phyloP scores from a whole-genome alignment of 148 eudicot species.

The Mesembryanthemum crystallinum region DNA sequence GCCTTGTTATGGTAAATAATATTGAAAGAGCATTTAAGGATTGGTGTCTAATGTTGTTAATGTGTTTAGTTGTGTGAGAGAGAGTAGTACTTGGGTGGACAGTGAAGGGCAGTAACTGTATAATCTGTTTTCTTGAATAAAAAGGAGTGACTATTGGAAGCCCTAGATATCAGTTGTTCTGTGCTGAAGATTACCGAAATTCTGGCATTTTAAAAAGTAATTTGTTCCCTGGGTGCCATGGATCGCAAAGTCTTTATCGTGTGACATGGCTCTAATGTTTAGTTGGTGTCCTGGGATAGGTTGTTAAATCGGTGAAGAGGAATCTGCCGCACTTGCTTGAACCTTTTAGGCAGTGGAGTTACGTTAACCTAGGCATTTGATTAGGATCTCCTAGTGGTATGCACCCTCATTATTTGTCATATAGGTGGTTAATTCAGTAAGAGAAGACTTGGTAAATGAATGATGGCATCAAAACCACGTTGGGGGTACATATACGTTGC shows the following conservation, averaged over 20 bases:
- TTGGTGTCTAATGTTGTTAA: neutral
- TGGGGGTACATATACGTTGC: neutral
- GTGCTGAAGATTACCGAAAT: neutral
- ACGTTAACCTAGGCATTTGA: neutral
- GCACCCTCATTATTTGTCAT: neutral
- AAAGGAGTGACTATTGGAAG: neutral
- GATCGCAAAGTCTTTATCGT: neutral
- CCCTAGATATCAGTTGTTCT: neutral
- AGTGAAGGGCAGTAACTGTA: neutral
- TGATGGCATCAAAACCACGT: neutral
- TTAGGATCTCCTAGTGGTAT: neutral
- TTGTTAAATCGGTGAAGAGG: neutral
- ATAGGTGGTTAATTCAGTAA: neutral
- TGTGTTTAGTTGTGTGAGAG: conserved; percentile 6
- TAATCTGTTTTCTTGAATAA: no score
- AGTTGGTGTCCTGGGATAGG: neutral
- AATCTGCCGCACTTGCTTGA: neutral
- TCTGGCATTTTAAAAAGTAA: neutral
- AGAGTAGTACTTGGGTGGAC: neutral
- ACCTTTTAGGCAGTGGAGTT: neutral
- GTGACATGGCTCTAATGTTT: neutral
- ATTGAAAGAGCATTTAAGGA: neutral
- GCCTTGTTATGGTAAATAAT: neutral
- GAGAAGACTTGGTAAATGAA: neutral
- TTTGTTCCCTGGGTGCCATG: neutral